Evolutionary conservation across 2,329 filamentous ascomycete species (phyloP).

Genomic region (Conoideocrella luteorostrata): DNA sequence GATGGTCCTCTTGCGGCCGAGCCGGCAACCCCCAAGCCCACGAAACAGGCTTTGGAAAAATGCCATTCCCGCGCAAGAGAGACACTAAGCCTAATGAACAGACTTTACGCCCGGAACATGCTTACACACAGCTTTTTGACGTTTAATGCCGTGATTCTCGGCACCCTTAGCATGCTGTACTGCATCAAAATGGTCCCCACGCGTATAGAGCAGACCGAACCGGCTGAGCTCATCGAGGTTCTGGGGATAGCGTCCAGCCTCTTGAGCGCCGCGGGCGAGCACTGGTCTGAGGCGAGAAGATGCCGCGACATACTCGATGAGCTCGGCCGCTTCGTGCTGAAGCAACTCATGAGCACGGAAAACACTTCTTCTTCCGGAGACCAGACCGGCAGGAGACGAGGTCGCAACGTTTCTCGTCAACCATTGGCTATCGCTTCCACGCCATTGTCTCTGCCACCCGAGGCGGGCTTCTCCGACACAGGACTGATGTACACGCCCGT

Average conservation of each 20-base stretch:
- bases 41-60: constrained; percentile 28
- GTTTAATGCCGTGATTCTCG: constrained; percentile 42
- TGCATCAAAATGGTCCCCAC: constrained; percentile 40
- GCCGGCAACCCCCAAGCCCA: constrained; percentile 42
- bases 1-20: constrained; percentile 45
- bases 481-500: constrained; percentile 12
- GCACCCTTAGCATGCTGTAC: constrained; percentile 43
- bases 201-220: constrained; percentile 29
- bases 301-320: constrained; percentile 39
- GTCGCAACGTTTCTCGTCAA: background rate
- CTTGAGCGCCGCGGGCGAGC: constrained; percentile 43
- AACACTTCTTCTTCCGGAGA: background rate
- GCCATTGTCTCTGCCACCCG: background rate
- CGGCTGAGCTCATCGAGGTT: constrained; percentile 34
- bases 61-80: constrained; percentile 38
- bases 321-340: constrained; percentile 21
- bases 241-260: constrained; percentile 37
- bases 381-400: background rate
- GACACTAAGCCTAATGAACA: constrained; percentile 33
- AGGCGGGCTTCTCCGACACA: background rate
- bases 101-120: constrained; percentile 36
- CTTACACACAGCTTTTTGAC: constrained; percentile 42
- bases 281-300: constrained; percentile 44
- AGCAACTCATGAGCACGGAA: background rate
- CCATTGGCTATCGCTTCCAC: background rate